Evolutionary conservation across 2,329 filamentous ascomycete species (phyloP).

Genomic region (Pseudocercospora vitis): DNA sequence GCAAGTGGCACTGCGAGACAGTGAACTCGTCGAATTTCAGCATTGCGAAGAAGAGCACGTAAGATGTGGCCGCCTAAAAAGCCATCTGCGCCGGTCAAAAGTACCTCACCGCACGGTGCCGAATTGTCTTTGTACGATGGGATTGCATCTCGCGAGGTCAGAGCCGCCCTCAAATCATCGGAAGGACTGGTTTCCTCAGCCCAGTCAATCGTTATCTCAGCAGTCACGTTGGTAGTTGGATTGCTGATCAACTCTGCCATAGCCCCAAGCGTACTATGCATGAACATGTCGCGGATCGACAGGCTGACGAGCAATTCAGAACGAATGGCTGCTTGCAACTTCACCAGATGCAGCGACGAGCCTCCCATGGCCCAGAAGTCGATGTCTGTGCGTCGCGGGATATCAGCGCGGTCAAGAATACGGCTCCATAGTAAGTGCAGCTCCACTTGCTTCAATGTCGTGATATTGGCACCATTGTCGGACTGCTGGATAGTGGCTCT

Average conservation of each 20-base stretch:
- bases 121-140: not conserved
- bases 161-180: conserved; percentile 10
- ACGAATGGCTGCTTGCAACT: conserved; percentile 42
- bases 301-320: conserved; percentile 37
- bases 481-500: not conserved
- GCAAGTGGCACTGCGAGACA: conserved; percentile 45
- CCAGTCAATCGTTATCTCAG: conserved; percentile 43
- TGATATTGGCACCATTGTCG: not conserved
- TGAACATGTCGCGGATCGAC: conserved; percentile 42
- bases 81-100: conserved; percentile 46
- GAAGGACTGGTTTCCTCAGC: conserved; percentile 38
- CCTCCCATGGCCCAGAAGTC: conserved; percentile 49
- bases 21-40: conserved; percentile 42
- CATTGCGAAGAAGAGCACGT: conserved; percentile 37
- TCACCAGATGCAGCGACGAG: conserved; percentile 45
- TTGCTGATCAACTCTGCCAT: conserved; percentile 43
- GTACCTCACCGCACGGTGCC: conserved; percentile 13
- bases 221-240: conserved; percentile 6
- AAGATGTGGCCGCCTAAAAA: conserved; percentile 47
- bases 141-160: not conserved
- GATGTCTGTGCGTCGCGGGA: conserved; percentile 27
- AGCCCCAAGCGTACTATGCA: conserved; percentile 39
- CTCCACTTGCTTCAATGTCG: conserved; percentile 20
- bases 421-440: conserved; percentile 22
- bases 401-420: conserved; percentile 15